phyloP scores from a whole-genome alignment of 768 basidiomycete species.

The Boletus vermiculosoides region DNA sequence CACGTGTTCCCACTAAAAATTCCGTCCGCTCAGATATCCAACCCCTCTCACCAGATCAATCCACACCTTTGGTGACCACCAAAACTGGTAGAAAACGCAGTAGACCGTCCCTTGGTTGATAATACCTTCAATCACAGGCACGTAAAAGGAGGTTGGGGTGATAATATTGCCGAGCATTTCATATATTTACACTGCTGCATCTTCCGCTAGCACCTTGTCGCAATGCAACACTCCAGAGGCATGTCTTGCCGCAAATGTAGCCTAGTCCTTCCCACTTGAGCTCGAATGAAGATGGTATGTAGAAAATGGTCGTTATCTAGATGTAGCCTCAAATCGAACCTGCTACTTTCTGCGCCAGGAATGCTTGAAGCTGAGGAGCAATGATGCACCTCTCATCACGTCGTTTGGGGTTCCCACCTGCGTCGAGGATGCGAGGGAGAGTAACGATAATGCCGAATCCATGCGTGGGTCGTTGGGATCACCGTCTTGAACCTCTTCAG shows the following conservation, averaged over 20 bases:
- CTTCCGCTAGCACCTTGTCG: slow-evolving; percentile 24
- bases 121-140: slow-evolving; percentile 13
- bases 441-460: slow-evolving; percentile 31
- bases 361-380: slow-evolving; percentile 32
- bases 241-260: slow-evolving; percentile 29
- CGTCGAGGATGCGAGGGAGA: slow-evolving; percentile 26
- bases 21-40: slow-evolving; percentile 12
- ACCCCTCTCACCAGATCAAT: slow-evolving; percentile 11
- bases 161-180: slow-evolving; percentile 27
- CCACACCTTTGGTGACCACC: slow-evolving; percentile 11
- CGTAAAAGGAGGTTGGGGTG: slow-evolving; percentile 16
- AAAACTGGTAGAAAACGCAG: slow-evolving; percentile 34
- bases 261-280: slow-evolving; percentile 21
- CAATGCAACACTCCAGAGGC: slow-evolving; percentile 24
- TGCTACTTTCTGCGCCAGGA: slow-evolving; percentile 27
- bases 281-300: slow-evolving; percentile 25
- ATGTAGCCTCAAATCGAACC: slow-evolving; percentile 19
- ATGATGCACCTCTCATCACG: slow-evolving; percentile 28
- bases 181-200: slow-evolving; percentile 31
- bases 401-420: slow-evolving; percentile 14
- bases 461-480: slow-evolving; percentile 12
- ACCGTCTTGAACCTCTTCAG: slow-evolving; percentile 17
- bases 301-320: slow-evolving; percentile 17
- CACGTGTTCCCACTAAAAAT: slow-evolving; percentile 24
- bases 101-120: slow-evolving; percentile 32